Percentiles rank a stretch among this genome's conserved stretches.
Evolutionary conservation across 306 rosid species (phyloP).

Genomic region (Glycine soja): DNA sequence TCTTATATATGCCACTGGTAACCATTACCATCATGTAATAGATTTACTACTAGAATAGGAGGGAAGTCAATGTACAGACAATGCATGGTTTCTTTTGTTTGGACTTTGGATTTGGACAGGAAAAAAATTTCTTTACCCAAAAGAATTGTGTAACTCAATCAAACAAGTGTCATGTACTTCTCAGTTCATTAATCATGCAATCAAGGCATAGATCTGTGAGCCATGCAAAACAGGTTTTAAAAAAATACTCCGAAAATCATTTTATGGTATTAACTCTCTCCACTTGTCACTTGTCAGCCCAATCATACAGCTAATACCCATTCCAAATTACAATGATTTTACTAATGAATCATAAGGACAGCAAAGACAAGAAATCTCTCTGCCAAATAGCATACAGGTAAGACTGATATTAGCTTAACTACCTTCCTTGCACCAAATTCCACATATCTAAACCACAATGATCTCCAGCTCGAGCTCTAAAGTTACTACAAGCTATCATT

Average conservation of each 20-base stretch:
- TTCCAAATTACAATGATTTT: slow-evolving; percentile 40
- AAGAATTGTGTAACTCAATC: slow-evolving; percentile 33
- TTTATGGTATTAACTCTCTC: slow-evolving; percentile 31
- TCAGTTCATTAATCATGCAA: slow-evolving; percentile 46
- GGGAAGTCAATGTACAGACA: slow-evolving; percentile 39
- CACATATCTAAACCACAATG: slow-evolving; percentile 52
- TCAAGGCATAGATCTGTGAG: slow-evolving; percentile 40
- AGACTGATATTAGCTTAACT: slow-evolving; percentile 40
- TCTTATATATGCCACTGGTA: slow-evolving; percentile 30
- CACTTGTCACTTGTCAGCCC: slow-evolving; percentile 29
- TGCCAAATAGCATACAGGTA: slow-evolving; percentile 38
- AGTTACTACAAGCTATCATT: slow-evolving; percentile 53
- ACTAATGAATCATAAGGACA: slow-evolving; percentile 45
- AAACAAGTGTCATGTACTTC: slow-evolving; percentile 36
- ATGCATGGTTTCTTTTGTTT: slow-evolving; percentile 26
- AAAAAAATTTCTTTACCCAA: slow-evolving; percentile 30
- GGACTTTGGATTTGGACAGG: slow-evolving; percentile 26
- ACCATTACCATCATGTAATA: slow-evolving; percentile 36
- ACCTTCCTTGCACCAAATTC: slow-evolving; percentile 49
- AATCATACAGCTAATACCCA: slow-evolving; percentile 44
- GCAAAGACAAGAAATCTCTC: slow-evolving; percentile 1
- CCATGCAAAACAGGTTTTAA: neutral
- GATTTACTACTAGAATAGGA: slow-evolving; percentile 33
- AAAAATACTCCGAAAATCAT: slow-evolving; percentile 31
- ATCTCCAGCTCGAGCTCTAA: slow-evolving; percentile 48